phyloP scores from a whole-genome alignment of 495 filamentous ascomycete species.

The Penicillium cataractarum region DNA sequence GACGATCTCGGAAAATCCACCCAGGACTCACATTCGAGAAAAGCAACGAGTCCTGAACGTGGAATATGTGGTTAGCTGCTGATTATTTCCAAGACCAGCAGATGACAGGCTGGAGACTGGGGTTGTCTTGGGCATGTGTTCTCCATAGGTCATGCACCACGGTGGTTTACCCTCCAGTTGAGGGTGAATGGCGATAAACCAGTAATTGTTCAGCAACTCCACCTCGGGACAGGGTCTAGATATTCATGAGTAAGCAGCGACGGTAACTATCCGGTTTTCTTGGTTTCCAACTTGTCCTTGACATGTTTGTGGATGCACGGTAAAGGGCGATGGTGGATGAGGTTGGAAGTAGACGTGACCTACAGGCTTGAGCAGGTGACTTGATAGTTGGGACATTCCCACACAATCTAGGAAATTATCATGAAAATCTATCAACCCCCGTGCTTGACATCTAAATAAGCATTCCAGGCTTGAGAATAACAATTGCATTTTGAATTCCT shows the following conservation, averaged over 20 bases:
- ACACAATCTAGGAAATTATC: not conserved
- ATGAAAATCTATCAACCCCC: not conserved
- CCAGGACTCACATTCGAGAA: not conserved
- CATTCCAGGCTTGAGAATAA: not conserved
- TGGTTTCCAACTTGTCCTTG: not conserved
- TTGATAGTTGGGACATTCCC: not conserved
- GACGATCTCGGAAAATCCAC: conserved; percentile 12
- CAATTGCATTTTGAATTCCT: not conserved
- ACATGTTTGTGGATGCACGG: not conserved
- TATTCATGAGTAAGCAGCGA: not conserved
- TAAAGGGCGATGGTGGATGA: not conserved
- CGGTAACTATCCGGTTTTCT: not conserved
- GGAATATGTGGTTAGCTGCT: not conserved
- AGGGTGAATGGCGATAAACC: not conserved
- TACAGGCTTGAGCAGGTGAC: not conserved
- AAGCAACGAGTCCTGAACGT: conserved; percentile 2
- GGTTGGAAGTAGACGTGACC: not conserved
- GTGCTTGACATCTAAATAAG: not conserved
- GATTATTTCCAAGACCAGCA: not conserved
- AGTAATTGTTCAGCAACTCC: not conserved
- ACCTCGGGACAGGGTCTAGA: not conserved
- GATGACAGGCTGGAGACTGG: not conserved
- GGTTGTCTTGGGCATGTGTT: not conserved
- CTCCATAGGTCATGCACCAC: not conserved
- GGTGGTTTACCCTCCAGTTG: not conserved